phyloP scores from a whole-genome alignment of 148 eudicot species.

The Chenopodium album region DNA sequence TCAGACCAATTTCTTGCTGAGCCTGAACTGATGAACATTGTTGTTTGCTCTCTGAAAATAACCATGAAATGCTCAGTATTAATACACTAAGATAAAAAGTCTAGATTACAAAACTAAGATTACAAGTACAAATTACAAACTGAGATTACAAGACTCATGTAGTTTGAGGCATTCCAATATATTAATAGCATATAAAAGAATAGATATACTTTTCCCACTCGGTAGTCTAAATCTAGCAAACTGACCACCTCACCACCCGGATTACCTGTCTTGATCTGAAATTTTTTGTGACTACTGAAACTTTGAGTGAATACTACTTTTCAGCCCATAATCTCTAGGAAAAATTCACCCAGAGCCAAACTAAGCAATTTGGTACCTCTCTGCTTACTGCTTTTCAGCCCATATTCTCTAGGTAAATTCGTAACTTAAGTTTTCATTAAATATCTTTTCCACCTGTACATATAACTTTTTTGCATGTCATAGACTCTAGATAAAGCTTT shows the following conservation, averaged over 20 bases:
- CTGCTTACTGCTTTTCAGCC: neutral
- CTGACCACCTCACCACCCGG: too few species aligned
- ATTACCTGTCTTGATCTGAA: too few species aligned
- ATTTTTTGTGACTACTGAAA: too few species aligned
- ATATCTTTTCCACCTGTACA: too few species aligned
- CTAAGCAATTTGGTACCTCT: neutral
- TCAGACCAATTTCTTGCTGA: slow-evolving; percentile 36
- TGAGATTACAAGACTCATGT: neutral
- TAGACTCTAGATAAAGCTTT: neutral
- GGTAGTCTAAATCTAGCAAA: neutral
- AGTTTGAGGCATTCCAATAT: neutral
- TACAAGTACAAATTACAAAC: too few species aligned
- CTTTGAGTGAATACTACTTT: too few species aligned
- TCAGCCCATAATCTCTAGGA: too few species aligned
- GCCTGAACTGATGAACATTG: slow-evolving; percentile 61
- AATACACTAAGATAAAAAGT: neutral
- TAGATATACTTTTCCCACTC: neutral
- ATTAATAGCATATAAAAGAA: neutral
- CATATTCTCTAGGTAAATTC: neutral
- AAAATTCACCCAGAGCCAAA: neutral
- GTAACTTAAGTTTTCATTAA: too few species aligned
- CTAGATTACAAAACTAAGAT: too few species aligned
- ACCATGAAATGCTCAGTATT: neutral
- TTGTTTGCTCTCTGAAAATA: slow-evolving; percentile 63
- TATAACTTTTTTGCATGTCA: too few species aligned